Conservation (phyloP, 345 rosid species). For the Salix caprea region DNA sequence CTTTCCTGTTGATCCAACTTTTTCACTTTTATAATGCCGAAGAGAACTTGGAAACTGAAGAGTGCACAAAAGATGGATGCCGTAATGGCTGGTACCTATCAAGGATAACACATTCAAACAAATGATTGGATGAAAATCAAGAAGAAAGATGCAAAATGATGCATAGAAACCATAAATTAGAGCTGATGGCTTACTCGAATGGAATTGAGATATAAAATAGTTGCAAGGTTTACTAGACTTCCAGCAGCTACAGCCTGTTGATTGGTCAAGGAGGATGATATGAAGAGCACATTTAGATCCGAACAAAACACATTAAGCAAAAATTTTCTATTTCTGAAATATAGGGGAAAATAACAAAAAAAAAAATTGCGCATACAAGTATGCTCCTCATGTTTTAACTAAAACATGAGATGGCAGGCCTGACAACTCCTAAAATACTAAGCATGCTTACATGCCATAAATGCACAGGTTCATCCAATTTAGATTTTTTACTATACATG, state of each 20-base stretch:
- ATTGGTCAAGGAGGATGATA: constrained; percentile 16
- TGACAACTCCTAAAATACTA: not conserved
- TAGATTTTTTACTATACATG: not conserved
- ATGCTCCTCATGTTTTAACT: constrained; percentile 1
- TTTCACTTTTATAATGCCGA: constrained; percentile 78
- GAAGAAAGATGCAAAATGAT: not conserved
- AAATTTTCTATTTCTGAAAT: not conserved
- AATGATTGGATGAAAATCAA: not conserved
- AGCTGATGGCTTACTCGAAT: constrained; percentile 53
- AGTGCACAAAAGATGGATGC: constrained; percentile 68
- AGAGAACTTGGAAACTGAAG: constrained; percentile 71
- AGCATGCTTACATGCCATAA: not conserved
- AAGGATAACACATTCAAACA: constrained; percentile 12
- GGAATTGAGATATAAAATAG: constrained; percentile 84
- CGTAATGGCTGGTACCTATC: constrained; percentile 65
- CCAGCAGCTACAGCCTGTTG: constrained; percentile 92
- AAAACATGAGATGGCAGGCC: not conserved
- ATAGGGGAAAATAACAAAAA: not conserved
- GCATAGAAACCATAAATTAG: not conserved
- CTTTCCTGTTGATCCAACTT: constrained; percentile 77
- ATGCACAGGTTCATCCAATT: not conserved
- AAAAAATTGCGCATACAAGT: not conserved
- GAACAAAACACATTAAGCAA: not conserved
- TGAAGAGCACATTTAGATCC: not conserved
- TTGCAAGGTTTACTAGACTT: constrained; percentile 88